These are phyloP conservation scores for Fusarium nelsonii DNA, from an alignment of 2,329 filamentous ascomycete species.

Conservation along the genomic window DNA sequence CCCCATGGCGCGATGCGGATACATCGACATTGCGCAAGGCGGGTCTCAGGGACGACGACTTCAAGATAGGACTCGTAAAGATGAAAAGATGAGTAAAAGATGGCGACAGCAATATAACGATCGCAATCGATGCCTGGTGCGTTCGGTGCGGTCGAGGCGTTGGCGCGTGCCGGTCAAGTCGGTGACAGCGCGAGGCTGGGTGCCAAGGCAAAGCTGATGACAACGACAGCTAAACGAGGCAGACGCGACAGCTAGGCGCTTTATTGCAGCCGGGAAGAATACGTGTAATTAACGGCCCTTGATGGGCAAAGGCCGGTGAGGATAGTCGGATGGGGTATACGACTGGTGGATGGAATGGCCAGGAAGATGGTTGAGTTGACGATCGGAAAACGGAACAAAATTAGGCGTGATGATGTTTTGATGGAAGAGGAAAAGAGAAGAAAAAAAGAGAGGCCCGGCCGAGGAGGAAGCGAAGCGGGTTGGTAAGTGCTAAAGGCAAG, in stretches of 20 bases:
- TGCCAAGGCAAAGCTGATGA: constrained; percentile 28
- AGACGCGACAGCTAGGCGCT: constrained; percentile 36
- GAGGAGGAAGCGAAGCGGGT: constrained; percentile 44
- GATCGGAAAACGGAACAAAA: constrained; percentile 30
- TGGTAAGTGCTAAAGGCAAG: constrained; percentile 33
- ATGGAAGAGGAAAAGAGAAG: constrained; percentile 48
- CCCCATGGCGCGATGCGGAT: constrained; percentile 88
- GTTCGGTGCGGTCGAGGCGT: constrained; percentile 27
- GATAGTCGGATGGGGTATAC: constrained; percentile 14
- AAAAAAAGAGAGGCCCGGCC: constrained; percentile 46
- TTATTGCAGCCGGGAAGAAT: constrained; percentile 1
- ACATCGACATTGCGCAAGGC: constrained; percentile 76
- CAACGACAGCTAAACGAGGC: constrained; percentile 35
- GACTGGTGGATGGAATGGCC: constrained; percentile 6
- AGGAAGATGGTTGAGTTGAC: constrained; percentile 22
- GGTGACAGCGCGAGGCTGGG: constrained; percentile 35
- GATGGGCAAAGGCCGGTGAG: constrained; percentile 17
- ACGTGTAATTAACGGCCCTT: constrained; percentile 14
- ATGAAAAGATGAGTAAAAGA: constrained; percentile 9
- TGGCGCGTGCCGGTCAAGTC: constrained; percentile 34
- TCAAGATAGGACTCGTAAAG: constrained; percentile 30
- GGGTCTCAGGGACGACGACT: constrained; percentile 35
- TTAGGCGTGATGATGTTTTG: constrained; percentile 46
- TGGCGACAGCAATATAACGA: constrained; percentile 6
- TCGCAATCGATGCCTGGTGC: constrained; percentile 22